Percentiles rank a stretch among this genome's conserved stretches.
phyloP scores from a whole-genome alignment of 1,284 basidiomycete genomes.

The Leccinum olivaceoglutinosum region DNA sequence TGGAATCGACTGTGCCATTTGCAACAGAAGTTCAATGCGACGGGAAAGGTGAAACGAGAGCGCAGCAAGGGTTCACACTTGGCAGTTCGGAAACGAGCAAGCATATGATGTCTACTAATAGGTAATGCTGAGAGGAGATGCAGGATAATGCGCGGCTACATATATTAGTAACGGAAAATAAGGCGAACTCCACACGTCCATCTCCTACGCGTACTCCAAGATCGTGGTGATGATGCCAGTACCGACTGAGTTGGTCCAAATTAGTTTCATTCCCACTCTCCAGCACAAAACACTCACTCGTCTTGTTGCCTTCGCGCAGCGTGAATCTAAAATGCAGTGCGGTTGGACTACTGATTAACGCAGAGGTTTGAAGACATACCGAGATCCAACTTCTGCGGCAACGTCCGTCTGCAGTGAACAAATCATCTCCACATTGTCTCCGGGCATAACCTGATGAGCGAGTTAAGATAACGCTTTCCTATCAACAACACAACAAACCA shows the following conservation, averaged over 20 bases:
- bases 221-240: constrained; percentile 89
- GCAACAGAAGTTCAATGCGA: not conserved
- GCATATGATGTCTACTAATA: constrained; percentile 4
- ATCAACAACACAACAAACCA: constrained; percentile 40
- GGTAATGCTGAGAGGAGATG: constrained; percentile 23
- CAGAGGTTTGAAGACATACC: constrained; percentile 39
- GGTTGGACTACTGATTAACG: not conserved
- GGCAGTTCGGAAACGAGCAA: not conserved
- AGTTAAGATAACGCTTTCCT: constrained; percentile 3
- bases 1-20: not conserved
- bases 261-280: constrained; percentile 5
- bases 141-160: constrained; percentile 20
- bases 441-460: constrained; percentile 84
- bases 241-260: constrained; percentile 52
- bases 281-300: constrained; percentile 49
- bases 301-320: constrained; percentile 94
- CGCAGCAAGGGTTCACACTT: not conserved
- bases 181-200: constrained; percentile 10
- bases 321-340: constrained; percentile 63
- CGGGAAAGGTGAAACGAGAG: not conserved
- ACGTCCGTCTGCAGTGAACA: constrained; percentile 86
- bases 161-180: constrained; percentile 21
- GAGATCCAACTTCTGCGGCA: constrained; percentile 87
- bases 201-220: constrained; percentile 38
- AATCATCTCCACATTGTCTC: constrained; percentile 95